Percentiles rank a stretch among this genome's conserved stretches.
These are phyloP conservation scores for Diaporthe citri DNA, from an alignment of 2,329 filamentous ascomycete genomes.

Conservation along the genomic window DNA sequence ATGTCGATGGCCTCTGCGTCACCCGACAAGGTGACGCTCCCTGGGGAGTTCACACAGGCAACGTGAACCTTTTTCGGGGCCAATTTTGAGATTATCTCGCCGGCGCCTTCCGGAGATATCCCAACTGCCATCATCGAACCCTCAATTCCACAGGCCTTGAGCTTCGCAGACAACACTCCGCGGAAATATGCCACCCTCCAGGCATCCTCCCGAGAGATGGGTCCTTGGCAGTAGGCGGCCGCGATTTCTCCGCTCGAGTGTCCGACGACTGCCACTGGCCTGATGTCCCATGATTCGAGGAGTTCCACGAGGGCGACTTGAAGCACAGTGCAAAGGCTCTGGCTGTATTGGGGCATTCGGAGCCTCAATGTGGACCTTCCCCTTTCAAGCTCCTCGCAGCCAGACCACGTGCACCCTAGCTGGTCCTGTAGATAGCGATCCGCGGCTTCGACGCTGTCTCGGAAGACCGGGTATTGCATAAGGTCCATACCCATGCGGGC, in stretches of 20 bases:
- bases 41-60: constrained; percentile 44
- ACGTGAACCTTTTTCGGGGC: constrained; percentile 37
- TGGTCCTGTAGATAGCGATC: background rate
- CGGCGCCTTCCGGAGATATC: constrained; percentile 18
- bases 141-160: background rate
- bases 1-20: constrained; percentile 46
- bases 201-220: constrained; percentile 15
- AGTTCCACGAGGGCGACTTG: constrained; percentile 54
- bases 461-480: constrained; percentile 23
- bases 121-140: constrained; percentile 42
- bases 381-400: constrained; percentile 19
- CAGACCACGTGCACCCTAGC: constrained; percentile 21
- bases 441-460: constrained; percentile 14
- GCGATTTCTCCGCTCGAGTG: constrained; percentile 45
- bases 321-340: constrained; percentile 51
- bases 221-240: constrained; percentile 19
- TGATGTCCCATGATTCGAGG: constrained; percentile 43
- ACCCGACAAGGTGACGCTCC: constrained; percentile 49
- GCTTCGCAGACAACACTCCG: constrained; percentile 13
- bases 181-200: constrained; percentile 52
- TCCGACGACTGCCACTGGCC: constrained; percentile 45
- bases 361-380: constrained; percentile 30
- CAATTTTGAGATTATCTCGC: constrained; percentile 38
- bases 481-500: constrained; percentile 43
- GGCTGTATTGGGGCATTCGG: constrained; percentile 14